These are phyloP conservation scores for Malassezia cuniculi DNA, from an alignment of 1,284 basidiomycete genomes.

Conservation along the genomic window DNA sequence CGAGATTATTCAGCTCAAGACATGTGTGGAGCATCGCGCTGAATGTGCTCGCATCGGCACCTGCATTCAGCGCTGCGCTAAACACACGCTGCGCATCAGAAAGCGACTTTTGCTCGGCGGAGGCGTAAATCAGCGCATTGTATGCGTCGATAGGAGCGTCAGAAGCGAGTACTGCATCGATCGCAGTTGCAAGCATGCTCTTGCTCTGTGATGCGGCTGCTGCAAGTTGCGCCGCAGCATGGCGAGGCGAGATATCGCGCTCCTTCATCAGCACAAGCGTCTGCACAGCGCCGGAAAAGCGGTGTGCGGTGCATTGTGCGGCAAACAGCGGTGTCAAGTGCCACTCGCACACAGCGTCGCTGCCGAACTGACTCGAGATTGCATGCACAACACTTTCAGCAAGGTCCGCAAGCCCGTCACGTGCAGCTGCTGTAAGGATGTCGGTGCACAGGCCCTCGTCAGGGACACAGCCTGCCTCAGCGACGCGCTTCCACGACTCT, in stretches of 20 bases:
- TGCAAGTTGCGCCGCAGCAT: too few relatives aligned
- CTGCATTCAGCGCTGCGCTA: not conserved
- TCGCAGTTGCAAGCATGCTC: too few relatives aligned
- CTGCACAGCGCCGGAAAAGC: constrained; percentile 19
- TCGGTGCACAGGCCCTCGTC: constrained; percentile 24
- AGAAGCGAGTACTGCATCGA: constrained; percentile 2
- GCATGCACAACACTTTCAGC: constrained; percentile 12
- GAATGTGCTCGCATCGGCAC: constrained; percentile 17
- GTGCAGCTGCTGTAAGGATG: constrained; percentile 20
- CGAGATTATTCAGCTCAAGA: constrained; percentile 16
- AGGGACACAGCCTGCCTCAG: constrained; percentile 11
- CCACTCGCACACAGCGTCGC: constrained; percentile 19
- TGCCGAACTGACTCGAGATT: constrained; percentile 9
- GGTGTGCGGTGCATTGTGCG: constrained; percentile 16
- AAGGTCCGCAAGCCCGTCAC: constrained; percentile 19
- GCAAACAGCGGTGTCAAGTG: constrained; percentile 29
- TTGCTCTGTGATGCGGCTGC: too few relatives aligned
- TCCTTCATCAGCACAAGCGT: constrained; percentile 8
- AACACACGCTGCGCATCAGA: constrained; percentile 1
- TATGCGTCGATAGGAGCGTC: not conserved
- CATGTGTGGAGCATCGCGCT: constrained; percentile 19
- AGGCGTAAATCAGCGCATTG: constrained; percentile 10
- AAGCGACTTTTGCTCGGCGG: not conserved
- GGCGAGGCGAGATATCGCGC: constrained; percentile 12
- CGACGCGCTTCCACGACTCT: constrained; percentile 24